Conservation (phyloP, 257 asterid species). For the Fraxinus anomala region DNA sequence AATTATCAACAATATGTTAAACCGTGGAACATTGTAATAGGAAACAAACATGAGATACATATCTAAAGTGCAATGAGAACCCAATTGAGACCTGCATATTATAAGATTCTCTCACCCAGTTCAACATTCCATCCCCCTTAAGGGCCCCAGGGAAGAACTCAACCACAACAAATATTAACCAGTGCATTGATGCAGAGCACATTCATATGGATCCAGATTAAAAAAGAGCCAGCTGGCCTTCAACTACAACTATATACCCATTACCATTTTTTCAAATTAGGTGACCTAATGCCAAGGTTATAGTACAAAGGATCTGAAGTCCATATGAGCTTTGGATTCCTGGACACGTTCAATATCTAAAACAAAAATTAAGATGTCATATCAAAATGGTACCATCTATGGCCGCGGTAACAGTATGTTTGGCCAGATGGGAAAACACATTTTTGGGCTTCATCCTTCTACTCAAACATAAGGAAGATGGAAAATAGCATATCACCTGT, state of each 20-base stretch:
- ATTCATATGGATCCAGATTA: background rate
- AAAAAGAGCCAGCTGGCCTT: background rate
- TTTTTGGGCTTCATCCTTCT: slow-evolving; percentile 4
- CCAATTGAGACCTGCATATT: background rate
- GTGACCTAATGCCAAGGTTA: background rate
- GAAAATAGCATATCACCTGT: slow-evolving; percentile 1
- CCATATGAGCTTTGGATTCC: background rate
- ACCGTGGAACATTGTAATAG: background rate
- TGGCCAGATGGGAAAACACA: background rate
- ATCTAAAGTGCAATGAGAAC: background rate
- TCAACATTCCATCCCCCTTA: background rate
- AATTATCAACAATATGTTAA: background rate
- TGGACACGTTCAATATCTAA: background rate
- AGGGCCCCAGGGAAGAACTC: background rate
- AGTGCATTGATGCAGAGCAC: background rate
- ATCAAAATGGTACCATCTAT: background rate
- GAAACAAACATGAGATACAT: background rate
- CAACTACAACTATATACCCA: background rate
- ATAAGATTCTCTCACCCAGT: background rate
- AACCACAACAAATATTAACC: background rate
- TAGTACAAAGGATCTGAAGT: background rate
- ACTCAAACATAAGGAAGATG: background rate
- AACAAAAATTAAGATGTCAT: slow-evolving; percentile 4
- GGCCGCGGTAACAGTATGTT: background rate
- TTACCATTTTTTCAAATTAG: background rate